Evolutionary conservation across 441 rosid genomes (phyloP).

Genomic region (Pelargonium fulgidum): DNA sequence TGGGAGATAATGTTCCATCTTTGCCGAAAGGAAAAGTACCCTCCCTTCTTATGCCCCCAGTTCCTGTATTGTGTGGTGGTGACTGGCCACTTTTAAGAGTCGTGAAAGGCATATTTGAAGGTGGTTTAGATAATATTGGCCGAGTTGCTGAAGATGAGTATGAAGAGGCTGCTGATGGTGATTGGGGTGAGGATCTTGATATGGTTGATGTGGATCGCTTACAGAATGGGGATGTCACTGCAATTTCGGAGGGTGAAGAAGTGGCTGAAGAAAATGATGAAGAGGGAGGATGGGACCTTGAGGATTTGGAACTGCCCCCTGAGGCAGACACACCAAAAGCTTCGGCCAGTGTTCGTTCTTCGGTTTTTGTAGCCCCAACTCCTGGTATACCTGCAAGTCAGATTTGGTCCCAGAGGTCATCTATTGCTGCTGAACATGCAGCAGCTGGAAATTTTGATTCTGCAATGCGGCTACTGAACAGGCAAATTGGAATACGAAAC

Average conservation of each 20-base stretch:
- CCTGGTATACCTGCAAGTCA: conserved; percentile 78
- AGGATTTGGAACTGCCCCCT: conserved; percentile 69
- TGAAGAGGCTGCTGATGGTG: conserved; percentile 54
- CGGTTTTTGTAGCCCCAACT: conserved; percentile 53
- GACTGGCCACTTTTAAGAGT: conserved; percentile 93
- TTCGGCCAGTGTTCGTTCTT: conserved; percentile 46
- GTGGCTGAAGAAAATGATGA: conserved; percentile 50
- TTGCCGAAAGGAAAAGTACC: conserved; percentile 32
- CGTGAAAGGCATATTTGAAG: conserved; percentile 76
- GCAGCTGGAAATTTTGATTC: conserved; percentile 88
- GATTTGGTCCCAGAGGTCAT: conserved; percentile 72
- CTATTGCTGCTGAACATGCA: conserved; percentile 83
- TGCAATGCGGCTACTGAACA: conserved; percentile 69
- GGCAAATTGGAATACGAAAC: conserved; percentile 79
- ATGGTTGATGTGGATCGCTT: conserved; percentile 53
- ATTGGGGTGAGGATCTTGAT: conserved; percentile 78
- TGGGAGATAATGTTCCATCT: not conserved
- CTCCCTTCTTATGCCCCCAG: conserved; percentile 62
- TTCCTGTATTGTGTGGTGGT: conserved; percentile 61
- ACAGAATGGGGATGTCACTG: conserved; percentile 49
- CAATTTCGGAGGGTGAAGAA: conserved; percentile 52
- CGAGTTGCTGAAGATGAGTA: conserved; percentile 49
- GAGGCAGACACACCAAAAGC: conserved; percentile 70
- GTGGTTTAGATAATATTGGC: conserved; percentile 52
- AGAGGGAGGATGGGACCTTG: conserved; percentile 84